Conservation (phyloP, 306 rosid genomes). For the Glycine soja region DNA sequence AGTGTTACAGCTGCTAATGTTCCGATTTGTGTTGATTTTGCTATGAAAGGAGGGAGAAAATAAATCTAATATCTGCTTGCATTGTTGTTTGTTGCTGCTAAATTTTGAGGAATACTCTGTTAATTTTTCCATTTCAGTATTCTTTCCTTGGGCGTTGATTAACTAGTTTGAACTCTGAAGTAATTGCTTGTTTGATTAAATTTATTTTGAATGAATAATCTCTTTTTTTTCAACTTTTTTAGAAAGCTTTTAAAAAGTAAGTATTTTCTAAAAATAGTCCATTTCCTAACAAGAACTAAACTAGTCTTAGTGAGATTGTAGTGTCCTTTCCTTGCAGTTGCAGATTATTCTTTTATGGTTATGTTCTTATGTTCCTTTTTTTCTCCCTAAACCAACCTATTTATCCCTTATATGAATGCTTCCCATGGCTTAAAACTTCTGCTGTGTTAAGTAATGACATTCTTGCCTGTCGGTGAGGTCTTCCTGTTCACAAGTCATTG, state of each 20-base stretch:
- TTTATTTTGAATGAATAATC: background rate
- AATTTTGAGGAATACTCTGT: background rate
- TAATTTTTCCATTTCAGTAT: constrained; percentile 10
- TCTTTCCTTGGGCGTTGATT: background rate
- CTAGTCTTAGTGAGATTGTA: background rate
- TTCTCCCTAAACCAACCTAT: background rate
- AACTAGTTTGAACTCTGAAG: background rate
- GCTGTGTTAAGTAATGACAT: too few relatives aligned
- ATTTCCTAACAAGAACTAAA: too few relatives aligned
- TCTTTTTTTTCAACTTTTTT: too few relatives aligned
- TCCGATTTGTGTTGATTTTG: background rate
- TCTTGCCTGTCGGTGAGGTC: too few relatives aligned
- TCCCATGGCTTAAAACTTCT: too few relatives aligned
- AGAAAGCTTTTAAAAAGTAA: background rate
- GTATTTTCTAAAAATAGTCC: background rate
- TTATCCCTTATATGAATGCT: background rate
- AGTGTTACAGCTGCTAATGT: constrained; percentile 1
- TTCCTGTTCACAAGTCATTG: background rate
- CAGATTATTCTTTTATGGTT: constrained; percentile 4
- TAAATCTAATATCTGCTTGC: constrained; percentile 1
- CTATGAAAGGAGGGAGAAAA: background rate
- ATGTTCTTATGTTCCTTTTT: background rate
- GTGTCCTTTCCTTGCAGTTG: background rate
- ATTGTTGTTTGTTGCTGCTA: background rate
- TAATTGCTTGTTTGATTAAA: background rate